Base-by-base conservation (phyloP, 805 yeast genomes). In the Metschnikowia lochheadii region DNA sequence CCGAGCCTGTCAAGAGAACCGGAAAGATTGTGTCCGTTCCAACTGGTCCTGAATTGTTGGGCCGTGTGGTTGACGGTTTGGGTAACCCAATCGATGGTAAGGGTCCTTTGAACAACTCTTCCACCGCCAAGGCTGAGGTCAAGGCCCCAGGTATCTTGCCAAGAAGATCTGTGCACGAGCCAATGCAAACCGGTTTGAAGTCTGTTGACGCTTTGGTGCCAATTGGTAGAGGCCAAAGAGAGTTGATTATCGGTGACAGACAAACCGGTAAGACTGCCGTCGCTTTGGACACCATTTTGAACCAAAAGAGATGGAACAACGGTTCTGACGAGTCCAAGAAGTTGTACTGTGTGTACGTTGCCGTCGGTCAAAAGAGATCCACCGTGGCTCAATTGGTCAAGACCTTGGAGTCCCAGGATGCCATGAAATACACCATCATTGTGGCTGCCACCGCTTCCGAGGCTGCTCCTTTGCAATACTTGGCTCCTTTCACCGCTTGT, bases 121-220 rank as follows among this genome's bases (percentile, higher is more conserved):
- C 84, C 68, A 78, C 84, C 67, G 79, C 95, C 70, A 89, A 96
- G 84, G 98, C 98, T 66, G 97, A 94, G 84, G 87, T 92, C 66
- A 94, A 94, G 83, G 99, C 99, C 66, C 99, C 99, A 78, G 99
- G 99, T 85, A 94, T 94, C 70, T 84, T 94, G 77, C 99, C 99
- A 82, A 92, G 99, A 85, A 88, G 86, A 70, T 89, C 97, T 56
- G 99, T 94, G 64, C 84, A 75, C 81, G 99, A 94, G 84, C 99
- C 99, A 75, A 94, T 94, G 87, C 99, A 94, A 83, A 92, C 99
- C 69, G 99, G 99, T 86, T 86, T 94, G 73, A 94, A 94, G 83
- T 85, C 97, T 59, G 97, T 94, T 66, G 99, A 94, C 75, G 92
- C 99, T 73, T 85, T 94, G 69, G 99, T 94, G 77, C 99, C 99